These are phyloP conservation scores for Calocybe indica DNA, from an alignment of 768 basidiomycete genomes.

Conservation along the genomic window DNA sequence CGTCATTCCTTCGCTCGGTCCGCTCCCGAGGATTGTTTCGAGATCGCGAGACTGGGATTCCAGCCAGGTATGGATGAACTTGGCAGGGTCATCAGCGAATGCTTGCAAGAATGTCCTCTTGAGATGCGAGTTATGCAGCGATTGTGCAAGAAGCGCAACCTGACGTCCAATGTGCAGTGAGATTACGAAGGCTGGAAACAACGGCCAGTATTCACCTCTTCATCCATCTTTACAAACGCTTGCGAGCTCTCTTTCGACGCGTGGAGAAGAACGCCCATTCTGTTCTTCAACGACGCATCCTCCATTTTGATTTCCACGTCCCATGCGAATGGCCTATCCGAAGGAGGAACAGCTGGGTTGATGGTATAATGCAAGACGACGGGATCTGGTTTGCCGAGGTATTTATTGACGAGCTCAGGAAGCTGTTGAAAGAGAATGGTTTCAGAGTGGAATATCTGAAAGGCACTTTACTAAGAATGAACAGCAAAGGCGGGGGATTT, in stretches of 20 bases:
- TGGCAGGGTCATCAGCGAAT: conserved; percentile 73
- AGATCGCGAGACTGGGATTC: conserved; percentile 90
- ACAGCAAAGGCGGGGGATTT: background rate
- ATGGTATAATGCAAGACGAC: conserved; percentile 73
- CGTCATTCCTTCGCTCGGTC: conserved; percentile 66
- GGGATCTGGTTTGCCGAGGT: conserved; percentile 72
- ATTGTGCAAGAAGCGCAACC: conserved; percentile 82
- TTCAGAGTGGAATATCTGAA: conserved; percentile 68
- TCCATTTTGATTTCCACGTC: conserved; percentile 89
- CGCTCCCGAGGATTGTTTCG: conserved; percentile 85
- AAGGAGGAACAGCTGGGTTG: conserved; percentile 54
- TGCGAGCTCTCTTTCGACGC: conserved; percentile 67
- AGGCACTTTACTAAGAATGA: background rate
- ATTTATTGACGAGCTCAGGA: conserved; percentile 81
- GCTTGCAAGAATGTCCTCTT: conserved; percentile 82
- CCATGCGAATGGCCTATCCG: conserved; percentile 73
- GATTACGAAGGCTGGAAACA: background rate
- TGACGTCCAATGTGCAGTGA: conserved; percentile 18
- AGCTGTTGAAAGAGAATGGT: conserved; percentile 70
- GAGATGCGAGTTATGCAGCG: conserved; percentile 79
- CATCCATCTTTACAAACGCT: conserved; percentile 70
- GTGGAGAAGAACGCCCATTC: conserved; percentile 67
- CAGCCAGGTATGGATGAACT: conserved; percentile 86
- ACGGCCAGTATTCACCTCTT: conserved; percentile 54
- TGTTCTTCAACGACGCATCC: conserved; percentile 64